Conservation (phyloP, 352 stramenopile species). For the Phytophthora nicotianae region DNA sequence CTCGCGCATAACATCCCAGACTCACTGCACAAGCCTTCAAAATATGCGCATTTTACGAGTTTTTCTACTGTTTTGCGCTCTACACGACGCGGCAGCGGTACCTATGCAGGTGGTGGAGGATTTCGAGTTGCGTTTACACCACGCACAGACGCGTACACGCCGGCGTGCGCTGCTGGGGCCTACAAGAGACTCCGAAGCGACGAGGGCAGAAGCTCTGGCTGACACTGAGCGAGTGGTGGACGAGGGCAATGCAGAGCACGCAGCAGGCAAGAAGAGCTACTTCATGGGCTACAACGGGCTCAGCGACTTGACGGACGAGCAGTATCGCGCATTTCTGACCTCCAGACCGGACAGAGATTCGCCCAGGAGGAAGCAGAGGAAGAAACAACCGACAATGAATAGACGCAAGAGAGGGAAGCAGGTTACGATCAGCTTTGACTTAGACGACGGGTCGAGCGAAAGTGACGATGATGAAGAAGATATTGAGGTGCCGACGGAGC, state of each 20-base stretch:
- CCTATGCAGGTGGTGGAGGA: constrained; percentile 16
- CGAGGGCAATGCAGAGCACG: constrained; percentile 50
- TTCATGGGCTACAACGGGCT: constrained; percentile 71
- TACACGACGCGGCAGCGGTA: constrained; percentile 5
- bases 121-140: constrained; percentile 36
- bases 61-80: constrained; percentile 14
- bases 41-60: constrained; percentile 21
- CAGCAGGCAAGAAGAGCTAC: constrained; percentile 45
- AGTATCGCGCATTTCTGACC: constrained; percentile 67
- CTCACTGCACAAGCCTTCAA: not conserved
- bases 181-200: constrained; percentile 45
- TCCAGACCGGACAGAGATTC: constrained; percentile 46
- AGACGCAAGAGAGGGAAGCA: constrained; percentile 20
- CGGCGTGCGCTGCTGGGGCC: constrained; percentile 44
- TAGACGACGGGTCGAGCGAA: constrained; percentile 22
- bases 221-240: constrained; percentile 48
- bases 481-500: constrained; percentile 42
- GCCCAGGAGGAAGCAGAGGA: constrained; percentile 16
- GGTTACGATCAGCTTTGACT: constrained; percentile 31
- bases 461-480: constrained; percentile 20
- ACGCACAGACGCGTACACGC: constrained; percentile 30
- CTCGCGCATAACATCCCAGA: constrained; percentile 14
- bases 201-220: constrained; percentile 49
- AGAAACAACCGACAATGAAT: constrained; percentile 16
- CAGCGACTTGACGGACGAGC: constrained; percentile 67